Percentiles rank a stretch among this genome's conserved stretches.
These are phyloP conservation scores for Emericellopsis cladophorae DNA, from an alignment of 2,329 filamentous ascomycete species.

Conservation along the genomic window DNA sequence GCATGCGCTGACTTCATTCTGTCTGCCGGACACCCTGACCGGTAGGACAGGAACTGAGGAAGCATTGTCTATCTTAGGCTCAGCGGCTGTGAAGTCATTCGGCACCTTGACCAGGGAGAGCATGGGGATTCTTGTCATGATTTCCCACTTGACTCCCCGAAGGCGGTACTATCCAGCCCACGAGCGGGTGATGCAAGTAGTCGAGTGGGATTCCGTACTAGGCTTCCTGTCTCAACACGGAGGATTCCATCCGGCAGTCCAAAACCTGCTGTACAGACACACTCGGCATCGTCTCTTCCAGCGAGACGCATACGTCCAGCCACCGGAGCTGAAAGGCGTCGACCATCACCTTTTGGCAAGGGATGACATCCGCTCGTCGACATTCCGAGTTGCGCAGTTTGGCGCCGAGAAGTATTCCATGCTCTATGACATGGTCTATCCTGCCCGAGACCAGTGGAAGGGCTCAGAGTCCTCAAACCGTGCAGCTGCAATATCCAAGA, in stretches of 20 bases:
- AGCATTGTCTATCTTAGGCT: slow-evolving; percentile 31
- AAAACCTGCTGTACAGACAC: background rate
- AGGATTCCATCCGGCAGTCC: background rate
- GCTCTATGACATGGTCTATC: background rate
- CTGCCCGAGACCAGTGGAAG: background rate
- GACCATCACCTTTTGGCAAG: background rate
- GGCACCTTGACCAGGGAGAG: background rate
- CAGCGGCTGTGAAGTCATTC: slow-evolving; percentile 31
- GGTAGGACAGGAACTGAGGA: slow-evolving; percentile 37
- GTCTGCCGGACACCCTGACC: slow-evolving; percentile 34
- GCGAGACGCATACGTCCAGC: background rate
- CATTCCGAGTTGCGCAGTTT: background rate
- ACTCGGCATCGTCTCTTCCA: background rate
- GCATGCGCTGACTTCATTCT: slow-evolving; percentile 38
- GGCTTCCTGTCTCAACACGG: background rate
- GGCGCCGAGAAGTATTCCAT: background rate
- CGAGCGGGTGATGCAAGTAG: slow-evolving; percentile 26
- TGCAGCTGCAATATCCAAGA: too few species aligned
- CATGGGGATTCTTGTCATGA: background rate
- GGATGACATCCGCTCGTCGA: background rate
- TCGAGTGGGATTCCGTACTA: slow-evolving; percentile 21
- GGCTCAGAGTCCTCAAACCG: background rate
- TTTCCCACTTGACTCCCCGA: slow-evolving; percentile 21
- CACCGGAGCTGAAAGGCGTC: background rate
- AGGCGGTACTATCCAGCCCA: slow-evolving; percentile 7